Percentiles rank a stretch among this genome's conserved stretches.
These are phyloP conservation scores for Haematococcus lacustris DNA, from an alignment of 139 green algal genomes.

Conservation along the genomic window DNA sequence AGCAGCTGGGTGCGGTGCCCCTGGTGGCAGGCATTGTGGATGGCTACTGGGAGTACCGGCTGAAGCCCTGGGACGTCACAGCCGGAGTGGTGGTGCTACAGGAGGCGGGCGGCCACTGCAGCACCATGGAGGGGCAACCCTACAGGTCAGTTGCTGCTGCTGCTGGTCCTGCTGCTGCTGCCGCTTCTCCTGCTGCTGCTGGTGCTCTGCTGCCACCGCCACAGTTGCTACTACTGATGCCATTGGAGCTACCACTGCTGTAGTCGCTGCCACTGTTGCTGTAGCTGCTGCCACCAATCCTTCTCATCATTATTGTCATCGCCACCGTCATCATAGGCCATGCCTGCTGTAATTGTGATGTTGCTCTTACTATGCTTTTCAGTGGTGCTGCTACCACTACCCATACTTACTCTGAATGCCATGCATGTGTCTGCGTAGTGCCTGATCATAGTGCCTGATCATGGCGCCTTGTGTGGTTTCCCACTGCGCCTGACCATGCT, in stretches of 20 bases:
- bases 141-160: slow-evolving; percentile 25
- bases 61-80: slow-evolving; percentile 14
- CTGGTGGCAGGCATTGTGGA: slow-evolving; percentile 18
- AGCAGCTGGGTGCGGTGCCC: not conserved
- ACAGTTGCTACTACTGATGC: not conserved
- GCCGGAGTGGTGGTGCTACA: slow-evolving; percentile 59
- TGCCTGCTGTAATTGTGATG: too few species aligned
- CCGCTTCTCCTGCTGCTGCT: not conserved
- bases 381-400: not conserved
- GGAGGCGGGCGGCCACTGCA: slow-evolving; percentile 61
- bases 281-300: too few species aligned
- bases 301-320: too few species aligned
- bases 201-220: not conserved
- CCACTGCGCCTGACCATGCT: not conserved
- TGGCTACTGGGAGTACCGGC: slow-evolving; percentile 2
- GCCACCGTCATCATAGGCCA: too few species aligned
- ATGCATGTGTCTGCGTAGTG: not conserved
- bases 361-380: not conserved
- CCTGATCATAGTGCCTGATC: not conserved
- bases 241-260: not conserved
- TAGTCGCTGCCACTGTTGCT: not conserved
- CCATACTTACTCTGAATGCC: too few species aligned
- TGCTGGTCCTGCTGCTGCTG: not conserved
- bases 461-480: not conserved
- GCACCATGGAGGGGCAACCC: slow-evolving; percentile 63